phyloP scores from a whole-genome alignment of 345 rosid genomes.

The Salix purpurea region DNA sequence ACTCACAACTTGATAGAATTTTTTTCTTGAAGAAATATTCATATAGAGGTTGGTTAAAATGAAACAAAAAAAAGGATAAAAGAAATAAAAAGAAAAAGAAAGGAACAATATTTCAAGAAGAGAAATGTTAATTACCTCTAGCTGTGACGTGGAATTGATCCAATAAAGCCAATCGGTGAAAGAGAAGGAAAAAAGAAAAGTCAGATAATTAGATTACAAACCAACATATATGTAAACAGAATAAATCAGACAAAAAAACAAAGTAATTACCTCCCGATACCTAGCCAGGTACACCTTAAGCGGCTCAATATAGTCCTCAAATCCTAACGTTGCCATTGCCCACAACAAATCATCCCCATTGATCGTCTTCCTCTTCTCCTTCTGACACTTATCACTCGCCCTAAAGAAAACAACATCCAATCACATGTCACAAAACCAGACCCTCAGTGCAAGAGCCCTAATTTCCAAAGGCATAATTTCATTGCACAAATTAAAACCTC shows the following conservation, averaged over 20 bases:
- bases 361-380: slow-evolving; percentile 70
- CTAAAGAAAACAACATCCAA: slow-evolving; percentile 25
- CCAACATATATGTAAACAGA: not conserved
- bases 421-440: not conserved
- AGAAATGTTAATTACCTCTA: slow-evolving; percentile 54
- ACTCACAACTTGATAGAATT: not conserved
- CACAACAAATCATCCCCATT: slow-evolving; percentile 76
- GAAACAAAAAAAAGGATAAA: not conserved
- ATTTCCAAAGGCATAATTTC: slow-evolving; percentile 6
- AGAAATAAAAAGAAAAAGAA: not conserved
- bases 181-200: not conserved
- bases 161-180: not conserved
- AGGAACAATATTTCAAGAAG: not conserved
- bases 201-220: slow-evolving; percentile 6
- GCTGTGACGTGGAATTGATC: slow-evolving; percentile 35
- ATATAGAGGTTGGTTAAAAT: not conserved
- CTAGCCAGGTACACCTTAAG: slow-evolving; percentile 56
- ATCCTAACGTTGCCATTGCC: slow-evolving; percentile 79
- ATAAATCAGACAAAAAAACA: not conserved
- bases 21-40: not conserved
- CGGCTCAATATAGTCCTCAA: slow-evolving; percentile 65
- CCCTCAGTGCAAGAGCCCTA: not conserved
- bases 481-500: not conserved
- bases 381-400: slow-evolving; percentile 71
- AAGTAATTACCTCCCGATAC: slow-evolving; percentile 46